Evolutionary conservation across 2,329 filamentous ascomycete genomes (phyloP).

Genomic region (Aureobasidium sp.): DNA sequence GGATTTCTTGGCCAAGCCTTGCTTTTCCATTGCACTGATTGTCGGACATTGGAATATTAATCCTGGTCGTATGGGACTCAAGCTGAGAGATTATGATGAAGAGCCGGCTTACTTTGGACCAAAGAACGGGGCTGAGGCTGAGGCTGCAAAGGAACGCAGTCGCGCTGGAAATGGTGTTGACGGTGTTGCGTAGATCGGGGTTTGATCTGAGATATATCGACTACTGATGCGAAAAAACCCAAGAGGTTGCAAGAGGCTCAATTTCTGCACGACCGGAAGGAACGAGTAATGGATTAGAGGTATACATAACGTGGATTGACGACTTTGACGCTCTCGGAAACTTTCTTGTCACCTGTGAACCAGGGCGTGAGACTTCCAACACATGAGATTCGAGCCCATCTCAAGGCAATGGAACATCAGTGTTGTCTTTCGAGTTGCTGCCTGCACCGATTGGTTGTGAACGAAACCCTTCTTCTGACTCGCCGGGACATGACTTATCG

Average conservation of each 20-base stretch:
- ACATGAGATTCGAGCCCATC: too few species aligned
- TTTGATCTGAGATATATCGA: not conserved
- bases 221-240: not conserved
- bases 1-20: conserved; percentile 53
- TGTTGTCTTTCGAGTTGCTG: too few species aligned
- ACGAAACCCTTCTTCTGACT: too few species aligned
- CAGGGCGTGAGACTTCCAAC: too few species aligned
- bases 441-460: too few species aligned
- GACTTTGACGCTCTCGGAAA: not conserved
- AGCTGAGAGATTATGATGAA: conserved; percentile 34
- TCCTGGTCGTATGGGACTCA: conserved; percentile 46
- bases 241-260: not conserved
- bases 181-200: not conserved
- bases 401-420: too few species aligned
- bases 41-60: conserved; percentile 53
- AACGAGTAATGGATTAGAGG: not conserved
- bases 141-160: not conserved
- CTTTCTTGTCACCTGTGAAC: too few species aligned
- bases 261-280: not conserved
- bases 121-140: conserved; percentile 1
- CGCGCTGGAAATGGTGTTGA: not conserved
- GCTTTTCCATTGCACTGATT: conserved; percentile 49
- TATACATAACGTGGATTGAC: not conserved
- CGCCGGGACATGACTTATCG: too few species aligned
- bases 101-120: not conserved